phyloP scores from a whole-genome alignment of 1,139 yeast species.

The Kurtzmaniella quercitrusa region DNA sequence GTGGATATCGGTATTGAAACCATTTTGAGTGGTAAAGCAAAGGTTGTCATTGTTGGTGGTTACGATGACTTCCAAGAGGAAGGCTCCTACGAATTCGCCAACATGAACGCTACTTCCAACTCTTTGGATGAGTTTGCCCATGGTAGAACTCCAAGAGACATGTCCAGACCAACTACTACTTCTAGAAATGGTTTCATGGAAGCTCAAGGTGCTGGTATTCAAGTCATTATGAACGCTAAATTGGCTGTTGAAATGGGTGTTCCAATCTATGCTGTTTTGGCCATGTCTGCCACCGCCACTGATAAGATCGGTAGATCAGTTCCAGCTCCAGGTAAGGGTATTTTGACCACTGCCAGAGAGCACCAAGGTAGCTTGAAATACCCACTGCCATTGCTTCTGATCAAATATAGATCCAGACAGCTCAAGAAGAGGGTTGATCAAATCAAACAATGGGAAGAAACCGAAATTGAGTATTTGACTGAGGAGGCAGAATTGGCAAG shows the following conservation, averaged over 20 bases:
- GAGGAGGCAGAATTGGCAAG: conserved; percentile 54
- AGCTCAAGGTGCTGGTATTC: conserved; percentile 99
- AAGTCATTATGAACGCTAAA: conserved; percentile 92
- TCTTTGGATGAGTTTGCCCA: conserved; percentile 81
- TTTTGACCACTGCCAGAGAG: conserved; percentile 96
- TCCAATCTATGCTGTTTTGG: conserved; percentile 94
- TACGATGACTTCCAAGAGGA: conserved; percentile 99
- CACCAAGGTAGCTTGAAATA: conserved; percentile 78
- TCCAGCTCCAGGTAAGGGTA: conserved; percentile 99
- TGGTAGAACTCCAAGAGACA: conserved; percentile 96
- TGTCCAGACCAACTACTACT: conserved; percentile 98
- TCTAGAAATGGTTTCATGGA: conserved; percentile 98
- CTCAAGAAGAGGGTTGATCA: conserved; percentile 73
- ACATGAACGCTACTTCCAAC: conserved; percentile 97
- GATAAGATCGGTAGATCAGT: conserved; percentile 98
- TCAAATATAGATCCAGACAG: conserved; percentile 93
- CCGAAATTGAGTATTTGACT: conserved; percentile 57
- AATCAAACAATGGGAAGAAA: conserved; percentile 79
- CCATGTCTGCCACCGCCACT: conserved; percentile 92
- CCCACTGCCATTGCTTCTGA: conserved; percentile 78
- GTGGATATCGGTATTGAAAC: conserved; percentile 95
- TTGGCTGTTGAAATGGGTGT: conserved; percentile 97
- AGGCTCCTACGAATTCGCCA: conserved; percentile 96
- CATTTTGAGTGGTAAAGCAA: conserved; percentile 87
- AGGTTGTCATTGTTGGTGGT: conserved; percentile 96